A percentile compares a stretch with the other conserved stretches of the same genome.
These are phyloP conservation scores for Mortierella sp. DNA, from an alignment of 371 early-diverging fungal species.

Conservation along the genomic window DNA sequence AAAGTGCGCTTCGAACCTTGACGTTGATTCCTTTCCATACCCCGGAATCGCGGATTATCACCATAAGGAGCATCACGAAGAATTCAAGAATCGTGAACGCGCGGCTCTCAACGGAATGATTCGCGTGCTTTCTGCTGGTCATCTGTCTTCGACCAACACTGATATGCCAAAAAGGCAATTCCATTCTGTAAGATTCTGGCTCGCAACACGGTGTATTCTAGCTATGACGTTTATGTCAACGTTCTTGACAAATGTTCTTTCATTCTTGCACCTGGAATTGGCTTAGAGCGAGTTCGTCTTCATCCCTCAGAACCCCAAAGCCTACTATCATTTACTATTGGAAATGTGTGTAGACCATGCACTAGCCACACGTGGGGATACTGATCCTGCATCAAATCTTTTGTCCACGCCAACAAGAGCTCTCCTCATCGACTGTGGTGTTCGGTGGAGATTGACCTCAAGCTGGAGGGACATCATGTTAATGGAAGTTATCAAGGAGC, in stretches of 20 bases:
- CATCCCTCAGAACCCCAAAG: conserved; percentile 67
- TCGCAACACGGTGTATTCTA: not conserved
- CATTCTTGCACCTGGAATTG: too few relatives aligned
- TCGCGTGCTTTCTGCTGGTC: conserved; percentile 35
- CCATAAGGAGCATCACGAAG: conserved; percentile 44
- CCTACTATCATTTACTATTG: conserved; percentile 65
- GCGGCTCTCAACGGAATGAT: conserved; percentile 39
- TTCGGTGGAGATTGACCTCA: conserved; percentile 75
- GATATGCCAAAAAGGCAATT: conserved; percentile 33
- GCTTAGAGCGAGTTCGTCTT: conserved; percentile 58
- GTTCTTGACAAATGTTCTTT: too few relatives aligned
- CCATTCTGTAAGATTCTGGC: conserved; percentile 18
- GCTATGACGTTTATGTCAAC: not conserved
- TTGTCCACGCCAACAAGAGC: conserved; percentile 70
- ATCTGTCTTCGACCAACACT: conserved; percentile 8
- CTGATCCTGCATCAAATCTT: conserved; percentile 61
- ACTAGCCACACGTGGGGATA: conserved; percentile 56
- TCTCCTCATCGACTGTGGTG: conserved; percentile 73
- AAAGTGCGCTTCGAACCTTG: conserved; percentile 41
- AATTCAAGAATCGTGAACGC: conserved; percentile 47
- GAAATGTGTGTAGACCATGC: conserved; percentile 70
- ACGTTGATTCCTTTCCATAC: conserved; percentile 38
- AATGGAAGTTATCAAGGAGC: conserved; percentile 68
- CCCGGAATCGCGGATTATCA: conserved; percentile 45
- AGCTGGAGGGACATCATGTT: conserved; percentile 73